phyloP scores from a whole-genome alignment of 148 eudicot genomes.

The Vaccinium myrtillus region DNA sequence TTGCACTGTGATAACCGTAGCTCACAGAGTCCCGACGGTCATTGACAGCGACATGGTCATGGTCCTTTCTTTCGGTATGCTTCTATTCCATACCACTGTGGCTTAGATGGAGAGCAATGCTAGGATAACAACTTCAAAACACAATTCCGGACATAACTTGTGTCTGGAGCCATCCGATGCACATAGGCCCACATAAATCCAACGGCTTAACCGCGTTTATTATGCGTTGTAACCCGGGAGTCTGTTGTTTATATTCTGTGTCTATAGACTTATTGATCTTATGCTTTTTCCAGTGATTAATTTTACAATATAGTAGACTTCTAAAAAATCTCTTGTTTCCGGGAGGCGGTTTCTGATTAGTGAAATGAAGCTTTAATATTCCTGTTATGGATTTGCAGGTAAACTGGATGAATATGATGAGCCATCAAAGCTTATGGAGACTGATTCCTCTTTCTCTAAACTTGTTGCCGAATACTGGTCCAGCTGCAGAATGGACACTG shows the following conservation, averaged over 20 bases:
- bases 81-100: constrained; percentile 3
- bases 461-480: constrained; percentile 83
- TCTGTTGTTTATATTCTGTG: too few relatives aligned
- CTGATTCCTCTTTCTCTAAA: constrained; percentile 53
- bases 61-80: constrained; percentile 70
- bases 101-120: too few relatives aligned
- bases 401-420: constrained; percentile 63
- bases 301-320: too few relatives aligned
- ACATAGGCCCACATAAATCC: too few relatives aligned
- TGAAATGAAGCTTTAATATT: not conserved
- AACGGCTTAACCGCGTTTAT: too few relatives aligned
- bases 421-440: constrained; percentile 58
- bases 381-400: constrained; percentile 35
- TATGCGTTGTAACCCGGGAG: too few relatives aligned
- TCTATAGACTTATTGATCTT: too few relatives aligned
- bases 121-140: too few relatives aligned
- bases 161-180: too few relatives aligned
- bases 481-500: constrained; percentile 41
- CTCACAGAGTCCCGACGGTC: constrained; percentile 70
- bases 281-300: too few relatives aligned
- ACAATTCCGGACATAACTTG: not conserved
- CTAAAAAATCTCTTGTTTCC: not conserved
- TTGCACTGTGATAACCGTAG: constrained; percentile 64
- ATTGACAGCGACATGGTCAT: constrained; percentile 66
- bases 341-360: not conserved